These are phyloP conservation scores for Psilocybe cyanescens DNA, from an alignment of 768 basidiomycete species.

Conservation along the genomic window DNA sequence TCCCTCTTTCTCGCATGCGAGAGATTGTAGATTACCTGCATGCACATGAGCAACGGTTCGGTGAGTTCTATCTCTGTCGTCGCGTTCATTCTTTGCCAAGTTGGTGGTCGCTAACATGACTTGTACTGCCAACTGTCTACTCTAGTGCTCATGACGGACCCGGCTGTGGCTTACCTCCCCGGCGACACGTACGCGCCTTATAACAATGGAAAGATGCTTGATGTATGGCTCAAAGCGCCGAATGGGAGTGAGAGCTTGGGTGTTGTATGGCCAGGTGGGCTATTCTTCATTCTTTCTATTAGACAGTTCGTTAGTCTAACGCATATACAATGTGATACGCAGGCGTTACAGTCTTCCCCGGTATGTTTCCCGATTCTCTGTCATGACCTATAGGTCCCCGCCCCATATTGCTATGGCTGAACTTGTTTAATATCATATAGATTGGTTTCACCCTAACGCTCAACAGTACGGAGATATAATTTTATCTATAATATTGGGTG, in stretches of 20 bases:
- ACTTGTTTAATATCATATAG: constrained; percentile 26
- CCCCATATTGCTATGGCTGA: not conserved
- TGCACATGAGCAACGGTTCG: constrained; percentile 57
- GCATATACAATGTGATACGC: not conserved
- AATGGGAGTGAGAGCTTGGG: constrained; percentile 63
- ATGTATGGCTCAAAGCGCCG: constrained; percentile 64
- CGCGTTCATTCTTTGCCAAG: too few relatives aligned
- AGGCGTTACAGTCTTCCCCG: constrained; percentile 64
- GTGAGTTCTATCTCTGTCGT: constrained; percentile 34
- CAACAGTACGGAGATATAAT: constrained; percentile 37
- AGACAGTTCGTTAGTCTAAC: too few relatives aligned
- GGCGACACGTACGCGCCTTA: constrained; percentile 53
- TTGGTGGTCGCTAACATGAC: not conserved
- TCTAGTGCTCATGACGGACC: constrained; percentile 75
- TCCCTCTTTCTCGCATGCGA: constrained; percentile 64
- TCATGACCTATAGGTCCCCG: too few relatives aligned
- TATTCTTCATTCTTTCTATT: not conserved
- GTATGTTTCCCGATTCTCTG: constrained; percentile 26
- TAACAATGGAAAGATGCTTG: constrained; percentile 52
- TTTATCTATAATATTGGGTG: too few relatives aligned
- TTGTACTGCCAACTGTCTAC: not conserved
- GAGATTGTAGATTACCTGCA: constrained; percentile 69
- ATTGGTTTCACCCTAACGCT: constrained; percentile 64
- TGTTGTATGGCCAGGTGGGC: constrained; percentile 66
- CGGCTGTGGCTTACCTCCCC: constrained; percentile 61